These are phyloP conservation scores for Aureobasidium uvarum DNA, from an alignment of 2,329 filamentous ascomycete genomes.

Conservation along the genomic window DNA sequence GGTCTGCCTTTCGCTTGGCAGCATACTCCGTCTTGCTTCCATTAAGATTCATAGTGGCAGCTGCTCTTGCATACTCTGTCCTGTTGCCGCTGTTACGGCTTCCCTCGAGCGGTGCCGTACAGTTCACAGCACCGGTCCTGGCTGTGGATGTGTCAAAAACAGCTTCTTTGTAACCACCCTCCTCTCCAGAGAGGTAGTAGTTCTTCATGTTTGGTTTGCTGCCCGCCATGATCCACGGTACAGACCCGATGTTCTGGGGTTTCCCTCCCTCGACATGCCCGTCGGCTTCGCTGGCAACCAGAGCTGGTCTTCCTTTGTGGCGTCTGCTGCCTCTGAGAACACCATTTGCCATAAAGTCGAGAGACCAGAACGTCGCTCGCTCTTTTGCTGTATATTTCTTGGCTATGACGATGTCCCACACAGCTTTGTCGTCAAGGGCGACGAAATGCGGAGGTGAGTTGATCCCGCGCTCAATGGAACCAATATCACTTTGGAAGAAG, in stretches of 20 bases:
- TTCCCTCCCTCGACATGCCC: constrained; percentile 28
- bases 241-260: constrained; percentile 29
- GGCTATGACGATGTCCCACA: constrained; percentile 38
- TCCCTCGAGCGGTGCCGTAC: not conserved
- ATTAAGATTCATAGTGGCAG: not conserved
- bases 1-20: constrained; percentile 5
- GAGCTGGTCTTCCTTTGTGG: constrained; percentile 42
- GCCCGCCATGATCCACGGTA: constrained; percentile 28
- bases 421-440: constrained; percentile 44
- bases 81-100: not conserved
- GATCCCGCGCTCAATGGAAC: constrained; percentile 33
- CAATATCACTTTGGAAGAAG: constrained; percentile 40
- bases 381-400: constrained; percentile 35
- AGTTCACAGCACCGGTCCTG: not conserved
- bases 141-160: not conserved
- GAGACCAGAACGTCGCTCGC: constrained; percentile 38
- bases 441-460: constrained; percentile 41
- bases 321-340: constrained; percentile 36
- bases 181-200: constrained; percentile 36
- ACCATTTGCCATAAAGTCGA: constrained; percentile 41
- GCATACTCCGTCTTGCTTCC: not conserved
- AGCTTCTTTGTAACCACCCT: constrained; percentile 9
- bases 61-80: not conserved
- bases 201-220: constrained; percentile 28
- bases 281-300: constrained; percentile 29